Percentiles rank a stretch among this genome's conserved stretches.
Conservation (phyloP, 2,329 filamentous ascomycete genomes). For the Lecanicillium sp. region DNA sequence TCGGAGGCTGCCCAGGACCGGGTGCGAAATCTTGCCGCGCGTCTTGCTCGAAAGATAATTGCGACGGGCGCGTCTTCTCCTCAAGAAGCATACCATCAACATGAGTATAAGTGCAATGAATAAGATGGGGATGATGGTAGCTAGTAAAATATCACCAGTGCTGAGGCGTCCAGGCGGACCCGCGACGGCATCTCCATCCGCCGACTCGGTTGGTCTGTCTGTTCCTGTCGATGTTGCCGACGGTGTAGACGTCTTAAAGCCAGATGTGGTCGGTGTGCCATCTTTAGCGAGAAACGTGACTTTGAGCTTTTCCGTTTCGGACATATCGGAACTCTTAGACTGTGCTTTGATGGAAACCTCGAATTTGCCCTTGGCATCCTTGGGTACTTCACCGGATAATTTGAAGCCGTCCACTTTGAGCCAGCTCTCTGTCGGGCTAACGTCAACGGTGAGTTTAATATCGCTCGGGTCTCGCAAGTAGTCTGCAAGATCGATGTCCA, state of each 20-base stretch:
- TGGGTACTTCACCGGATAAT: slow-evolving; percentile 34
- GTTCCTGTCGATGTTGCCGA: slow-evolving; percentile 17
- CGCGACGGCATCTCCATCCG: slow-evolving; percentile 9
- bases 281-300: slow-evolving; percentile 24
- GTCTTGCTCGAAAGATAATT: slow-evolving; percentile 21
- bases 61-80: slow-evolving; percentile 20
- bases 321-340: slow-evolving; percentile 23
- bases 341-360: slow-evolving; percentile 22
- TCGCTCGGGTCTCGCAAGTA: slow-evolving; percentile 34
- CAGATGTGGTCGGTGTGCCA: slow-evolving; percentile 16
- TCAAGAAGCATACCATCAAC: slow-evolving; percentile 24
- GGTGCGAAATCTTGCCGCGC: slow-evolving; percentile 24
- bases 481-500: slow-evolving; percentile 33
- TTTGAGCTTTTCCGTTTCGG: slow-evolving; percentile 29
- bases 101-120: slow-evolving; percentile 24
- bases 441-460: slow-evolving; percentile 27
- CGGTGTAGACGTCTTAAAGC: slow-evolving; percentile 13
- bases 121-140: slow-evolving; percentile 35
- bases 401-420: slow-evolving; percentile 29
- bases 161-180: slow-evolving; percentile 16
- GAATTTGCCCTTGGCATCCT: slow-evolving; percentile 22
- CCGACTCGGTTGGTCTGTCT: slow-evolving; percentile 14
- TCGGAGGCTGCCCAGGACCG: slow-evolving; percentile 19
- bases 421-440: slow-evolving; percentile 33
- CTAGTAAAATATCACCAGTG: slow-evolving; percentile 31